Percentiles rank a stretch among this genome's conserved stretches.
Conservation (phyloP, 495 filamentous ascomycete species). For the Apiosordaria backusii region DNA sequence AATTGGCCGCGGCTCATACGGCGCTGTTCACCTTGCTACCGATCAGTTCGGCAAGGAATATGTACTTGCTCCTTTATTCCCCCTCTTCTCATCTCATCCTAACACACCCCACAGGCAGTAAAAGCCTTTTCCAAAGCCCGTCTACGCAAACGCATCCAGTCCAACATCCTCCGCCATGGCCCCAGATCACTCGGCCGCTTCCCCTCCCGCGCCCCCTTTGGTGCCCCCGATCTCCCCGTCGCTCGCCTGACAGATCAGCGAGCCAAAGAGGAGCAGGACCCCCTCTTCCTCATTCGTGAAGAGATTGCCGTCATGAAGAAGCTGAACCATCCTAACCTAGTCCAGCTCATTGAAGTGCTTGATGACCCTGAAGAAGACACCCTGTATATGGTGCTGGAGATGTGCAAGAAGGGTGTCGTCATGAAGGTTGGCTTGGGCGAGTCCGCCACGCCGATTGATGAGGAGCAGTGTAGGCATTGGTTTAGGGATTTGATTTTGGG, state of each 20-base stretch:
- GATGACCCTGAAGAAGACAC: conserved; percentile 96
- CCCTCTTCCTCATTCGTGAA: conserved; percentile 84
- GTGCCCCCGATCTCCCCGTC: conserved; percentile 63
- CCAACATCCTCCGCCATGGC: conserved; percentile 69
- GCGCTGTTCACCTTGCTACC: conserved; percentile 84
- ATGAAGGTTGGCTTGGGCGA: conserved; percentile 96
- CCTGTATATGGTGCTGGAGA: conserved; percentile 96
- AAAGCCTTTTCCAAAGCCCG: conserved; percentile 97
- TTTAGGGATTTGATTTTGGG: conserved; percentile 94
- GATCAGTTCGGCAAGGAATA: conserved; percentile 93
- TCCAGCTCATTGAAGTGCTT: conserved; percentile 87
- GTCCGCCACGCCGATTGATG: conserved; percentile 73
- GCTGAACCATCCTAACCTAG: conserved; percentile 86
- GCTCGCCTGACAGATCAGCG: conserved; percentile 45
- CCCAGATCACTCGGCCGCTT: conserved; percentile 42
- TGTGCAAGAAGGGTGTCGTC: conserved; percentile 96
- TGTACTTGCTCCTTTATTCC: conserved; percentile 51
- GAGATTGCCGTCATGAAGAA: conserved; percentile 99
- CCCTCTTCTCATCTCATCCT: not conserved
- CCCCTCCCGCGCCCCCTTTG: conserved; percentile 41
- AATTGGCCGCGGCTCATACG: conserved; percentile 93
- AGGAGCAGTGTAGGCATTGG: conserved; percentile 82
- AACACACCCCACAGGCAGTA: conserved; percentile 60
- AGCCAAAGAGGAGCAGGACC: conserved; percentile 63
- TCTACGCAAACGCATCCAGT: conserved; percentile 88